Conservation (phyloP, 176 grass and related monocot genomes). For the Secale cereale region DNA sequence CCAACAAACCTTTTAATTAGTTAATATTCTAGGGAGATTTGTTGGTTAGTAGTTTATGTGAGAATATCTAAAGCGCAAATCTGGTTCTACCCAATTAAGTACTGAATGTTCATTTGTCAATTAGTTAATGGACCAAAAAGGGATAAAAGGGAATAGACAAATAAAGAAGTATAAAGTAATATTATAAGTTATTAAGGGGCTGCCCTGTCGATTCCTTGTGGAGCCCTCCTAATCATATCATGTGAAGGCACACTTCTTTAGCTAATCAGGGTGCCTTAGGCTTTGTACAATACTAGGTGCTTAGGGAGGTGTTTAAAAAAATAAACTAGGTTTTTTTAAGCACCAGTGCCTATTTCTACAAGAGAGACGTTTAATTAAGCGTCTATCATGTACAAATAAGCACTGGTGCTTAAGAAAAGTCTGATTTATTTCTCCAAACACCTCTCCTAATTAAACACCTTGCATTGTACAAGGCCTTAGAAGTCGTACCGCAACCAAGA, state of each 20-base stretch:
- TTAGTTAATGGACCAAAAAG: neutral
- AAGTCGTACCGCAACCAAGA: no score
- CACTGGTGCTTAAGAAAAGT: no score
- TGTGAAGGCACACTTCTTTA: constrained; percentile 10
- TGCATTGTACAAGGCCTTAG: no score
- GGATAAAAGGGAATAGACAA: neutral
- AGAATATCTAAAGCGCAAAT: constrained; percentile 10
- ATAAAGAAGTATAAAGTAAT: constrained; percentile 36
- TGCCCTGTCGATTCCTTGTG: constrained; percentile 32
- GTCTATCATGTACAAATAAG: no score
- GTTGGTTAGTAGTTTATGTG: neutral
- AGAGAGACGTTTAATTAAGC: no score
- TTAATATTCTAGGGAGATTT: neutral
- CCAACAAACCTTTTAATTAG: neutral
- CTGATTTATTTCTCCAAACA: no score
- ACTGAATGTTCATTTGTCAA: neutral
- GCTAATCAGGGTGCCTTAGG: neutral
- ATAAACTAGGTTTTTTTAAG: no score
- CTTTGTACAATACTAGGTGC: no score
- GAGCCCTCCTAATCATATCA: constrained; percentile 32
- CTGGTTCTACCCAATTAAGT: neutral
- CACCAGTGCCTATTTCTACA: no score
- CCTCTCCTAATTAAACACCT: no score
- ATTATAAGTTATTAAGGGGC: neutral
- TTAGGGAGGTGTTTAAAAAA: no score